A percentile compares a stretch with the other conserved stretches of the same genome.
phyloP scores from a whole-genome alignment of 1,139 yeast genomes.

The Geotrichum siamense region DNA sequence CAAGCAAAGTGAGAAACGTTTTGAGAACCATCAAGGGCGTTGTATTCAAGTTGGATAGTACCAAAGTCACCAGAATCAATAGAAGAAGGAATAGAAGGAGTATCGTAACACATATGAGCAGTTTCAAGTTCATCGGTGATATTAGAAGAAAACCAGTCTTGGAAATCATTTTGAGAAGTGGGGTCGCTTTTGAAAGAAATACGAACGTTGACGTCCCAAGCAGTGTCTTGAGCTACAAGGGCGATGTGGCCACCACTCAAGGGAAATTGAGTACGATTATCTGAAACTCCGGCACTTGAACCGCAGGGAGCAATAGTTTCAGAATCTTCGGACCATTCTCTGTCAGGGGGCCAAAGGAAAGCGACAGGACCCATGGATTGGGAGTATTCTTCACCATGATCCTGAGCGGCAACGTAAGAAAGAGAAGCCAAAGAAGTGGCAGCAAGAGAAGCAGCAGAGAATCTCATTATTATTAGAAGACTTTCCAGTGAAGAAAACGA shows the following conservation, averaged over 20 bases:
- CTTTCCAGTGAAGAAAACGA: neutral
- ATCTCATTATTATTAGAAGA: slow-evolving; percentile 13
- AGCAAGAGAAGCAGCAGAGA: slow-evolving; percentile 9
- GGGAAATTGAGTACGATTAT: slow-evolving; percentile 39
- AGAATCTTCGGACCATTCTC: slow-evolving; percentile 40
- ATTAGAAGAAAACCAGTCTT: slow-evolving; percentile 36
- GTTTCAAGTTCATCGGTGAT: slow-evolving; percentile 36
- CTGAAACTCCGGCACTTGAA: slow-evolving; percentile 28
- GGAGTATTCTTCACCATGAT: slow-evolving; percentile 34
- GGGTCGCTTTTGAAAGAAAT: slow-evolving; percentile 38
- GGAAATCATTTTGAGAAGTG: slow-evolving; percentile 35
- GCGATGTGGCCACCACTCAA: slow-evolving; percentile 40
- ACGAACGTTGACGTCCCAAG: slow-evolving; percentile 36
- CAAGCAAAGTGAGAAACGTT: slow-evolving; percentile 39
- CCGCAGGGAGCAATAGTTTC: slow-evolving; percentile 43
- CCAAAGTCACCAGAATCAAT: slow-evolving; percentile 37
- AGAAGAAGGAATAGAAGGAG: slow-evolving; percentile 37
- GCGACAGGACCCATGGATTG: slow-evolving; percentile 41
- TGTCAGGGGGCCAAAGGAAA: slow-evolving; percentile 38
- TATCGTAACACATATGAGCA: slow-evolving; percentile 40
- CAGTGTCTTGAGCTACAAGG: slow-evolving; percentile 37
- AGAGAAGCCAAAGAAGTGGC: slow-evolving; percentile 22
- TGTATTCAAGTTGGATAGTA: slow-evolving; percentile 38
- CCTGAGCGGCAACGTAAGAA: slow-evolving; percentile 30
- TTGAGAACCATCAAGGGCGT: slow-evolving; percentile 34